Percentiles rank a stretch among this genome's conserved stretches.
Conservation (phyloP, 2,329 filamentous ascomycete genomes). For the Lachnellula hyalina region DNA sequence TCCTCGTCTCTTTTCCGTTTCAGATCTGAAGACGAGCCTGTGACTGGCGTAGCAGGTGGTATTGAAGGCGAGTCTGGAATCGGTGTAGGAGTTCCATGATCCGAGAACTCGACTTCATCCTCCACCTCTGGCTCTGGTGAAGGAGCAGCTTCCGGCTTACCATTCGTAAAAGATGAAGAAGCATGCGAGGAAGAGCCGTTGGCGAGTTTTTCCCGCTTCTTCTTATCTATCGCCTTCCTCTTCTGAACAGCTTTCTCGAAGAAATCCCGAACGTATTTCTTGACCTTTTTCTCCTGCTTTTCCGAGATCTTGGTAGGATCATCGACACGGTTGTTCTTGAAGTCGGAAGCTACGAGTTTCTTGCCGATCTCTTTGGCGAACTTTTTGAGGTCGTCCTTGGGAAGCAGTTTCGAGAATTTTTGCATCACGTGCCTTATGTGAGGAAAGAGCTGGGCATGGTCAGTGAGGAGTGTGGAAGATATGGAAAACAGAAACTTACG, state of each 20-base stretch:
- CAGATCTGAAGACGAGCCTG: slow-evolving; percentile 36
- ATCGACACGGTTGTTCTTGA: slow-evolving; percentile 79
- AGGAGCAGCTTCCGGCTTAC: slow-evolving; percentile 12
- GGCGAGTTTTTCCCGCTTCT: slow-evolving; percentile 45
- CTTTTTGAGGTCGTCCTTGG: slow-evolving; percentile 67
- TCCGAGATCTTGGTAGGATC: slow-evolving; percentile 73
- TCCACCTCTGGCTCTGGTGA: slow-evolving; percentile 15
- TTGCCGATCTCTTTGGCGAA: slow-evolving; percentile 68
- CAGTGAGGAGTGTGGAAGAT: slow-evolving; percentile 8
- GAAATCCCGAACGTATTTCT: slow-evolving; percentile 76
- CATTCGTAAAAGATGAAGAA: slow-evolving; percentile 9
- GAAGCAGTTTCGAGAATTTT: slow-evolving; percentile 81
- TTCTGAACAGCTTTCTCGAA: slow-evolving; percentile 82
- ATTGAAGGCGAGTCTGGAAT: slow-evolving; percentile 39
- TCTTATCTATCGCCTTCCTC: slow-evolving; percentile 63
- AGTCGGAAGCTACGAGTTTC: slow-evolving; percentile 87
- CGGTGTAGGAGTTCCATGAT: slow-evolving; percentile 5
- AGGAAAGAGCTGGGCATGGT: slow-evolving; percentile 61
- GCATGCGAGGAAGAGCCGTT: slow-evolving; percentile 17
- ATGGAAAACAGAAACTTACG: slow-evolving; percentile 50
- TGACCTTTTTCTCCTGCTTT: slow-evolving; percentile 77
- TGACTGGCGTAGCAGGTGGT: slow-evolving; percentile 39
- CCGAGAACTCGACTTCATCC: slow-evolving; percentile 19
- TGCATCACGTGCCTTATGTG: slow-evolving; percentile 81
- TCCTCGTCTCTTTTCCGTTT: slow-evolving; percentile 61